Evolutionary conservation across 495 filamentous ascomycete genomes (phyloP), one percentile per base, ranked within the genome.

Genomic region (Podospora tetraspora): DNA sequence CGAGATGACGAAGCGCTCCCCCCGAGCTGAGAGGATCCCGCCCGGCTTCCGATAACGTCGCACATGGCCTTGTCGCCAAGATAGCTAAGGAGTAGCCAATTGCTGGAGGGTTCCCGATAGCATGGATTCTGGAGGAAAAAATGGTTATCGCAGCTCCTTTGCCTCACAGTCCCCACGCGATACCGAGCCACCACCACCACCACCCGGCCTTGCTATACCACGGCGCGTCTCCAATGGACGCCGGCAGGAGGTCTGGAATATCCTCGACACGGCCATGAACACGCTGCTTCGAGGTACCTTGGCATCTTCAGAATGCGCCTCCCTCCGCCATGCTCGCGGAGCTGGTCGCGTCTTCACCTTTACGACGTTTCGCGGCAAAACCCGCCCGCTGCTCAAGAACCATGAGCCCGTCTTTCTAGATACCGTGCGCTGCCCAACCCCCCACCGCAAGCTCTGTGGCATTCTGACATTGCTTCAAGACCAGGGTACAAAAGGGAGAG

Each of bases 241-340:
- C 66, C 63, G 72, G 69, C 69, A 76, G 76, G 76, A 70, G 69
- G 66, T 43, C 64, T 11, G 12, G 32, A 58, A 30, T 29, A 29
- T 63, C 57, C 34, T 68, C 64, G 61, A 66, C 62, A 67, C 68
- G 61, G 76, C 63, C 66, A 78, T 78, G 76, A 76, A 72, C 52
- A 71, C 73, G 25, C 29, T 78, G 68, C 70, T 72, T 57, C 64
- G 67, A 57, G 27, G 63, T 61, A 62, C 66, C 37, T 69, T 65
- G 71, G 72, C 43, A 64, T 62, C 58, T 24, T 69, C 72, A 16
- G 62, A 61, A 63, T 64, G 70, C 68, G 64, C 59, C 43, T 62
- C 67, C 59, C 63, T 34, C 22, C 24, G 23, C 30, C 64, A 29
- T 52, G 25, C 19, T 21, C 25, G 29, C 59, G 30, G 22, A 12